Conservation (phyloP, 345 rosid species). For the Kandelia obovata region DNA sequence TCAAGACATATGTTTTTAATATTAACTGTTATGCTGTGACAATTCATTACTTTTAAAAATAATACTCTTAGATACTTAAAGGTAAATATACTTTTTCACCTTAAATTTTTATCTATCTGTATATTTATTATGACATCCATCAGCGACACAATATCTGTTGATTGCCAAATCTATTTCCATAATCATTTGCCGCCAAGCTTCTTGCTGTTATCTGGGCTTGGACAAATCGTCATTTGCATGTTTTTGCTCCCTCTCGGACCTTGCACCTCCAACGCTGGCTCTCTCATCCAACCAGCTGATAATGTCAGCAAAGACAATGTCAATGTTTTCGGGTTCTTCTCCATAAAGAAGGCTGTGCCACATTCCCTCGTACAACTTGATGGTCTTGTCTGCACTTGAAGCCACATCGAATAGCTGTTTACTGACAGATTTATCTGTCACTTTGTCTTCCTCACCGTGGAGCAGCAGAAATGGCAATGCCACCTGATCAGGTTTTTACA, state of each 20-base stretch:
- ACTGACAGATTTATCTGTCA: slow-evolving; percentile 65
- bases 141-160: too few species aligned
- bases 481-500: slow-evolving; percentile 33
- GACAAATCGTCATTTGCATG: slow-evolving; percentile 17
- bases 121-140: too few species aligned
- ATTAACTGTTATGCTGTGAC: too few species aligned
- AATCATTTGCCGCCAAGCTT: neutral
- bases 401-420: slow-evolving; percentile 43
- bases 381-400: slow-evolving; percentile 63
- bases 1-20: too few species aligned
- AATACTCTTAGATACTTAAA: too few species aligned
- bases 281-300: slow-evolving; percentile 55
- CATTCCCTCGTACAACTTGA: slow-evolving; percentile 71
- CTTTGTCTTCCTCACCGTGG: slow-evolving; percentile 81
- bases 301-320: slow-evolving; percentile 64
- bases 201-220: neutral
- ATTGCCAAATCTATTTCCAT: too few species aligned
- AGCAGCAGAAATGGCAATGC: slow-evolving; percentile 65
- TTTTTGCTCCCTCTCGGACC: slow-evolving; percentile 52
- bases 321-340: slow-evolving; percentile 54
- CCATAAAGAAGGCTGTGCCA: slow-evolving; percentile 92
- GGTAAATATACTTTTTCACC: too few species aligned
- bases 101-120: too few species aligned
- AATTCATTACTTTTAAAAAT: too few species aligned
- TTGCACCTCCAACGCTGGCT: slow-evolving; percentile 24